These are phyloP conservation scores for Xerocomus spinulosus DNA, from an alignment of 768 basidiomycete genomes.

Conservation along the genomic window DNA sequence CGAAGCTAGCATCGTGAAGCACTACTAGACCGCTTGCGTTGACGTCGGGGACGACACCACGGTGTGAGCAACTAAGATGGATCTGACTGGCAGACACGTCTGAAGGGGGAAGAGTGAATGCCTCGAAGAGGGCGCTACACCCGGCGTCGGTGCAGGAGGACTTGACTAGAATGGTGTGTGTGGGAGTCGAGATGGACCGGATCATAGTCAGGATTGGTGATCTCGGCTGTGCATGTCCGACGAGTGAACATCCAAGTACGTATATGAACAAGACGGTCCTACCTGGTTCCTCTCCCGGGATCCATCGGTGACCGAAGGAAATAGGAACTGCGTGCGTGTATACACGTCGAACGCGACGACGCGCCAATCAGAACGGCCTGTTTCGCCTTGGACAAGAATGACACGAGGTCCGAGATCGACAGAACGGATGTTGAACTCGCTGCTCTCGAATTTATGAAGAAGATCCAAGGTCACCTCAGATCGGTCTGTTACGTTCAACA, in stretches of 20 bases:
- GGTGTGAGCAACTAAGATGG: constrained; percentile 10
- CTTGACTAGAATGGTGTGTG: constrained; percentile 15
- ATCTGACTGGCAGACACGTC: not conserved
- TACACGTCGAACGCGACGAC: constrained; percentile 13
- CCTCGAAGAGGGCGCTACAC: constrained; percentile 10
- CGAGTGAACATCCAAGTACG: no score
- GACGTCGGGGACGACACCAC: constrained; percentile 4
- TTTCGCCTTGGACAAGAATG: not conserved
- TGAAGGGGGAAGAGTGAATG: constrained; percentile 9
- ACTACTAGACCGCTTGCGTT: not conserved
- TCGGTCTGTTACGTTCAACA: not conserved
- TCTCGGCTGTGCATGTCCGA: no score
- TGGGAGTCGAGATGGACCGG: constrained; percentile 15
- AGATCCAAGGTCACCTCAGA: constrained; percentile 11
- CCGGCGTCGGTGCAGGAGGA: not conserved
- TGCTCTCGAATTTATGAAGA: constrained; percentile 8
- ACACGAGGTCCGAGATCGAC: constrained; percentile 14
- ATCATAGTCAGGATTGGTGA: not conserved
- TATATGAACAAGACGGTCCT: no score
- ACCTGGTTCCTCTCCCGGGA: no score
- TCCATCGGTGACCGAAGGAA: not conserved
- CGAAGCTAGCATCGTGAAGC: constrained; percentile 11
- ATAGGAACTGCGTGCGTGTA: constrained; percentile 2
- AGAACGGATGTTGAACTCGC: not conserved
- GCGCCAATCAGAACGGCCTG: not conserved